Conservation (phyloP, 2,329 filamentous ascomycete genomes). For the Cercospora sp. region DNA sequence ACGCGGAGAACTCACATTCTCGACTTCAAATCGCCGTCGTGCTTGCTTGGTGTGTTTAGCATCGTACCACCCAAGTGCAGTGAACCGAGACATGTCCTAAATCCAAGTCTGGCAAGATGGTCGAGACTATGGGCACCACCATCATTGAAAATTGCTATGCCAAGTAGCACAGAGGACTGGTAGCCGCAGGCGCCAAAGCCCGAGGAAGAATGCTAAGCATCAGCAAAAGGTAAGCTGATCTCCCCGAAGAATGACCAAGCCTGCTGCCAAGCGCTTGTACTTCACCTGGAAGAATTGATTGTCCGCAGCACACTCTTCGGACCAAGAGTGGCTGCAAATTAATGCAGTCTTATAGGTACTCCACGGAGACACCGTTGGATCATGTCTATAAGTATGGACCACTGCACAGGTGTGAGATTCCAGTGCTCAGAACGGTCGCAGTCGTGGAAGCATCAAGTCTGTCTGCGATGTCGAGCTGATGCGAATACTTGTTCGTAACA, state of each 20-base stretch:
- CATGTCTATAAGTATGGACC: neutral
- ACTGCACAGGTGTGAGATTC: neutral
- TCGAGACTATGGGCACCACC: neutral
- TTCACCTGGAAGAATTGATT: neutral
- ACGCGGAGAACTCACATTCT: neutral
- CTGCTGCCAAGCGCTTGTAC: neutral
- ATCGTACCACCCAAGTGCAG: neutral
- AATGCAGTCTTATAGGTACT: too few species aligned
- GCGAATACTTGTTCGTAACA: neutral
- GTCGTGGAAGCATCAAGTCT: neutral
- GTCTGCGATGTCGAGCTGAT: neutral
- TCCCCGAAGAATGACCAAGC: neutral
- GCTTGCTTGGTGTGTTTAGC: neutral
- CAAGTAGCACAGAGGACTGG: neutral
- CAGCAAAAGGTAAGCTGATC: neutral
- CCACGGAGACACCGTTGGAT: neutral
- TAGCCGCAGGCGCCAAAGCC: neutral
- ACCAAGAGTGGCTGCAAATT: too few species aligned
- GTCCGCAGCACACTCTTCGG: neutral
- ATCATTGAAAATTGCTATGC: neutral
- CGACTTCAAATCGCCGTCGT: neutral
- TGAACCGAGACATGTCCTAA: neutral
- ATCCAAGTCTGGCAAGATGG: neutral
- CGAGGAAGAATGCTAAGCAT: neutral
- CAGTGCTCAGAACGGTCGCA: neutral